A percentile compares a stretch with the other conserved stretches of the same genome.
Evolutionary conservation across 257 asterid species (phyloP).

Genomic region (Nicotiana otophora): DNA sequence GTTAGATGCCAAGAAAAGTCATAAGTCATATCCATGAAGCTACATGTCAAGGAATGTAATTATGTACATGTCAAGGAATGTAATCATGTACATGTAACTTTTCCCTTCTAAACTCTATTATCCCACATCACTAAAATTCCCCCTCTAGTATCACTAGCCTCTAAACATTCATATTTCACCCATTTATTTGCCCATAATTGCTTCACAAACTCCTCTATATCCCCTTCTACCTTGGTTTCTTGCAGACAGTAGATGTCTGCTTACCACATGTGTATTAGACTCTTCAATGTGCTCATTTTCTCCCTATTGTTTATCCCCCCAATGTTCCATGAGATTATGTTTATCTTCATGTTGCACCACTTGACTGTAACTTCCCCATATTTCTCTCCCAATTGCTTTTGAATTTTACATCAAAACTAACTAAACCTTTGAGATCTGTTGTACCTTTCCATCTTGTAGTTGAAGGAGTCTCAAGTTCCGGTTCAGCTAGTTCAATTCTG

Average conservation of each 20-base stretch:
- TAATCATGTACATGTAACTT: not conserved
- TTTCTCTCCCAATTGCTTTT: not conserved
- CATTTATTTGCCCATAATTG: not conserved
- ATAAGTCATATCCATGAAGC: not conserved
- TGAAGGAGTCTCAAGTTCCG: not conserved
- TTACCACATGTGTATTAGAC: not conserved
- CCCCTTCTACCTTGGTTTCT: not conserved
- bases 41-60: not conserved
- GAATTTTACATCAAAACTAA: too few relatives aligned
- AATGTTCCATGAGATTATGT: not conserved
- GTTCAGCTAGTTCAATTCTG: not conserved
- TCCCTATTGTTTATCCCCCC: not conserved
- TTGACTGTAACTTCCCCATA: not conserved
- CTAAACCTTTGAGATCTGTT: not conserved
- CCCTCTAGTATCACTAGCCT: not conserved
- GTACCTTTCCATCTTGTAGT: not conserved
- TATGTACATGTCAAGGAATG: not conserved
- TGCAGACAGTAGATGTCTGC: not conserved
- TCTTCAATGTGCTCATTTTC: not conserved
- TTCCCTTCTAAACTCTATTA: not conserved
- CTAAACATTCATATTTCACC: not conserved
- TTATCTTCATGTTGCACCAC: not conserved
- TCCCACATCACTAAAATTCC: not conserved
- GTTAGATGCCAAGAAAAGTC: not conserved
- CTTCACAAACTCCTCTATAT: not conserved